Base-by-base conservation (phyloP, 192 early-diverging fungal genomes). In the Coemansia sp. region DNA sequence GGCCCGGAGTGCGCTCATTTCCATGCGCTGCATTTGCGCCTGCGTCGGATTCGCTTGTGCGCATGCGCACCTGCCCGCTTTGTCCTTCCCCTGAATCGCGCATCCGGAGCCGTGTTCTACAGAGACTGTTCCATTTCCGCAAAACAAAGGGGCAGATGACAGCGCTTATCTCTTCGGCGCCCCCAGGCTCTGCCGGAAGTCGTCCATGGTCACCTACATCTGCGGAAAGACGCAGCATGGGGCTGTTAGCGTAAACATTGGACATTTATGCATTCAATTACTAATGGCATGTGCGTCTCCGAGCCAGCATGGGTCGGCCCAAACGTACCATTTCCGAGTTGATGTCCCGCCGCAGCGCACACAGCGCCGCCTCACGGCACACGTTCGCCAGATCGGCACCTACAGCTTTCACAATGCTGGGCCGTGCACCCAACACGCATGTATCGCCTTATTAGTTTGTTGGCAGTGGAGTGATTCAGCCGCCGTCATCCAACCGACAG, bases 311-410 rank as follows among this genome's bases (percentile, higher is more conserved):
- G n/a, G n/a, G n/a, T n/a, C n/a, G n/a, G n/a, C n/a, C n/a, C 26
- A 32, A 32, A 62, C 62, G 40, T 81, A 83, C 86, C 64, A 70
- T 70, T 17, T 58, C 60, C 29, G 79, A 81, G 9, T 67, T 49
- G 27, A 86, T 79, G 57, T 82, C 69, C 41, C 85, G 71, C 29
- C 84, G 81, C 50, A 89, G 64, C 40, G 81, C 71, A 25, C 76
- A 75, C 51, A 89, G 62, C 10, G 89, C 90, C 0, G 92, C 89
- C 46, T 94, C 90, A 25, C 89, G 84, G 50, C 89, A 91, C 17
- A 90, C 42, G 60, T 88, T 91, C 50, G 90, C 89, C 28, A 94
- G 55, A 58, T 92, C 87, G 6, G 90, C 91, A 19, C 89, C 88
- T 83, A 69, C 54, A 64, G 15, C 5, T 11, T 7, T 10, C 10